Conservation (phyloP, 2,329 filamentous ascomycete species). For the Aspergillus phoenicis region DNA sequence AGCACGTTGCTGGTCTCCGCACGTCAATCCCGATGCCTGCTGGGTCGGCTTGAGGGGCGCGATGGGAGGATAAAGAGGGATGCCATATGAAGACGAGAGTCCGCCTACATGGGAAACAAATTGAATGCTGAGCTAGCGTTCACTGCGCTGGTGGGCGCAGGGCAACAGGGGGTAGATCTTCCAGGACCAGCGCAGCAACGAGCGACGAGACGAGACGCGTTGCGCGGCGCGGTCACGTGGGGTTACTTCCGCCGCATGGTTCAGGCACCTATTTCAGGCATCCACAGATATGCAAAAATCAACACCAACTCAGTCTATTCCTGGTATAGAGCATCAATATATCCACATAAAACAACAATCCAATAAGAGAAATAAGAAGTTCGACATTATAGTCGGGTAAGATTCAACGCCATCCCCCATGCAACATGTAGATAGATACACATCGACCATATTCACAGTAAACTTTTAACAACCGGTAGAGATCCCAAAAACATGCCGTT, state of each 20-base stretch:
- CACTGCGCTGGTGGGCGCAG: neutral
- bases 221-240: slow-evolving; percentile 38
- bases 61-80: slow-evolving; percentile 4
- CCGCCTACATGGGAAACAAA: slow-evolving; percentile 13
- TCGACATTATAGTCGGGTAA: slow-evolving; percentile 13
- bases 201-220: slow-evolving; percentile 30
- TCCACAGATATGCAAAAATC: neutral
- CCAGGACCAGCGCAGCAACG: no score
- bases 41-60: slow-evolving; percentile 4
- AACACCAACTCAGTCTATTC: slow-evolving; percentile 9
- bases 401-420: slow-evolving; percentile 28
- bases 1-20: slow-evolving; percentile 14
- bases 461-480: slow-evolving; percentile 25
- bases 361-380: neutral
- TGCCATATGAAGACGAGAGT: slow-evolving; percentile 9
- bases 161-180: neutral
- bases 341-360: neutral
- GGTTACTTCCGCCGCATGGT: neutral
- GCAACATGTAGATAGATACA: slow-evolving; percentile 25
- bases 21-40: slow-evolving; percentile 11
- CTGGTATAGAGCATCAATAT: slow-evolving; percentile 12
- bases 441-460: slow-evolving; percentile 18
- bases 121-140: neutral
- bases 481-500: slow-evolving; percentile 26
- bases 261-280: slow-evolving; percentile 2